Base-by-base conservation (phyloP, 2,329 filamentous ascomycete species). In the Hansfordia pulvinata region DNA sequence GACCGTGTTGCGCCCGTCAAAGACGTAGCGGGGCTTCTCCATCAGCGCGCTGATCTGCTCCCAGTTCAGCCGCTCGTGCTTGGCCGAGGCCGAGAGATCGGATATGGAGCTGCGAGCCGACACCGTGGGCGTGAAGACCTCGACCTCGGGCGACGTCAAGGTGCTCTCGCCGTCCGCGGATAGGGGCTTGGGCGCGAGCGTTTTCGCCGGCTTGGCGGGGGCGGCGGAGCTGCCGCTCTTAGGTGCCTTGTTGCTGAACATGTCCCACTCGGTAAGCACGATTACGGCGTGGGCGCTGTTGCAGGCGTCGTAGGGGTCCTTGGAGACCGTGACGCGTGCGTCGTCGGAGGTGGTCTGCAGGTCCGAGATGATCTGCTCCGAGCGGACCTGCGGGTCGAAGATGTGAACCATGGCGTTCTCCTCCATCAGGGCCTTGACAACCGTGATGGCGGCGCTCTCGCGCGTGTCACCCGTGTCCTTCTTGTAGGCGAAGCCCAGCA, bases 401-500 rank as follows among this genome's bases (percentile, higher is more conserved):
- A 83, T 67, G 25, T 70, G 64, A 26, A 83, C 64, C 4, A 55
- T 56, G 0, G 74, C 69, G 16, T 62, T 60, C 44, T 84, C 77
- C 33, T 73, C 65, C 8, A 78, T 56, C 12, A 85, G 56, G 9
- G 62, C 63, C 35, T 66, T 67, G 48, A 83, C 69, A 35, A 82
- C 69, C 37, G 75, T 71, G 13, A 81, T 61, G 1, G 76, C 74
- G 1, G 76, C 69, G 22, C 69, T 73, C 46, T 84, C 79, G 19
- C 80, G 65, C 5, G 76, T 80, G 44, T 86, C 80, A 13, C 68
- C 70, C 1, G 80, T 86, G 47, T 83, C 69, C 52, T 81, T 79
- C 60, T 88, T 86, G 56, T 82, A 86, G 7, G 79, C 75, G 38
- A 76, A 85, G 4, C 81, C 81, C 5, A 86, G 62, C 3, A 86